Evolutionary conservation across 345 rosid genomes (phyloP).

Genomic region (Eucalyptus shirleyi): DNA sequence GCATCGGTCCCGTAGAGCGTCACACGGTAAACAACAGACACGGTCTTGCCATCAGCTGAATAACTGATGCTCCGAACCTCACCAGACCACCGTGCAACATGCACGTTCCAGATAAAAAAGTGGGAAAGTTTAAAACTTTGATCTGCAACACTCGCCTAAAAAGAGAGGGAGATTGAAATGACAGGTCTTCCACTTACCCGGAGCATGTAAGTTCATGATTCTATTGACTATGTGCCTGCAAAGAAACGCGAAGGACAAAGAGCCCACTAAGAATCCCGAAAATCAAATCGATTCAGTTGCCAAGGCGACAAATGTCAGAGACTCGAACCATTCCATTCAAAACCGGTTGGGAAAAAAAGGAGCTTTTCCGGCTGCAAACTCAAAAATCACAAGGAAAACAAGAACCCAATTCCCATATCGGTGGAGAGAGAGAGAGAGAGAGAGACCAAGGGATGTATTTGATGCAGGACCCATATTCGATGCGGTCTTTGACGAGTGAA

Average conservation of each 20-base stretch:
- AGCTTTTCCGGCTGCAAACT: not conserved
- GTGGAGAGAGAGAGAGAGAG: not conserved
- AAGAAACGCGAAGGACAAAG: not conserved
- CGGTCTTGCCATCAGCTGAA: conserved; percentile 70
- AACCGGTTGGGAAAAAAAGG: not conserved
- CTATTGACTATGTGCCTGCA: conserved; percentile 72
- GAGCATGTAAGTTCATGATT: conserved; percentile 77
- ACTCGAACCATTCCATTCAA: not conserved
- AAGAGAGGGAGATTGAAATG: not conserved
- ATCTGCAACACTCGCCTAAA: not conserved
- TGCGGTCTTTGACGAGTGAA: conserved; percentile 34
- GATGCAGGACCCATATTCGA: conserved; percentile 43
- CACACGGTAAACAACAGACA: conserved; percentile 73
- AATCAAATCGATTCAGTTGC: not conserved
- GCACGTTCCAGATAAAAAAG: not conserved
- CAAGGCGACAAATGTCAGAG: not conserved
- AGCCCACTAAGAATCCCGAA: not conserved
- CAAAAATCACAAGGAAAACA: not conserved
- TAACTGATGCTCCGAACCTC: conserved; percentile 69
- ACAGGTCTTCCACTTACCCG: conserved; percentile 18
- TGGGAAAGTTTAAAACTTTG: too few species aligned
- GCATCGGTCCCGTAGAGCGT: conserved; percentile 82
- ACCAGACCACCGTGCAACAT: conserved; percentile 70
- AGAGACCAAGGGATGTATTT: conserved; percentile 74
- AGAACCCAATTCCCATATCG: not conserved